phyloP scores from a whole-genome alignment of 2,329 filamentous ascomycete species.

The Aureobasidium uvarum region DNA sequence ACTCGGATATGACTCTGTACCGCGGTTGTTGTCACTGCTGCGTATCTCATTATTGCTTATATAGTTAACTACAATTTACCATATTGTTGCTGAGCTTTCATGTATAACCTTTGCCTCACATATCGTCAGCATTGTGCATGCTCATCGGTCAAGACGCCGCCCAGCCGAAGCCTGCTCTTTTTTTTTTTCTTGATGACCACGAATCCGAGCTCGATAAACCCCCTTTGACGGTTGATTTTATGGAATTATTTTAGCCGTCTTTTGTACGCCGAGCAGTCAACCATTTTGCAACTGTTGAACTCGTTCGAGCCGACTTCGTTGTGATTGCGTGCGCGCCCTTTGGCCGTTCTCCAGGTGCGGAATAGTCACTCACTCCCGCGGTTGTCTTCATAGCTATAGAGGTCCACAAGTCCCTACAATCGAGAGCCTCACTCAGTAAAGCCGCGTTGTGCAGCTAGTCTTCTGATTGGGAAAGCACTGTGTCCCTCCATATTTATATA shows the following conservation, averaged over 20 bases:
- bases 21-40: background rate
- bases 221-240: background rate
- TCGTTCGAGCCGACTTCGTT: slow-evolving; percentile 1
- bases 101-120: background rate
- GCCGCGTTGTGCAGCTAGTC: background rate
- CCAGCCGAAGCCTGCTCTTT: background rate
- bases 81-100: background rate
- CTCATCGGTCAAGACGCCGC: background rate
- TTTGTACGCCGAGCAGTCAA: slow-evolving; percentile 12
- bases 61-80: background rate
- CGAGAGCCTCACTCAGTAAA: background rate
- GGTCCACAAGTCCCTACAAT: no score
- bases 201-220: background rate
- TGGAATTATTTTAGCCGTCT: slow-evolving; percentile 16
- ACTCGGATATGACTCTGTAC: background rate
- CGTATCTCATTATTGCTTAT: background rate
- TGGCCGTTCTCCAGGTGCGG: background rate
- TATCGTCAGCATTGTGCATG: background rate
- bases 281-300: background rate
- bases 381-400: background rate
- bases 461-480: no score
- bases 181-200: slow-evolving; percentile 7
- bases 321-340: slow-evolving; percentile 8
- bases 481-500: no score
- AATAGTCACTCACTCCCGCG: background rate